A percentile compares a stretch with the other conserved stretches of the same genome.
These are phyloP conservation scores for Xylaria sp. DNA, from an alignment of 495 filamentous ascomycete species.

Conservation along the genomic window DNA sequence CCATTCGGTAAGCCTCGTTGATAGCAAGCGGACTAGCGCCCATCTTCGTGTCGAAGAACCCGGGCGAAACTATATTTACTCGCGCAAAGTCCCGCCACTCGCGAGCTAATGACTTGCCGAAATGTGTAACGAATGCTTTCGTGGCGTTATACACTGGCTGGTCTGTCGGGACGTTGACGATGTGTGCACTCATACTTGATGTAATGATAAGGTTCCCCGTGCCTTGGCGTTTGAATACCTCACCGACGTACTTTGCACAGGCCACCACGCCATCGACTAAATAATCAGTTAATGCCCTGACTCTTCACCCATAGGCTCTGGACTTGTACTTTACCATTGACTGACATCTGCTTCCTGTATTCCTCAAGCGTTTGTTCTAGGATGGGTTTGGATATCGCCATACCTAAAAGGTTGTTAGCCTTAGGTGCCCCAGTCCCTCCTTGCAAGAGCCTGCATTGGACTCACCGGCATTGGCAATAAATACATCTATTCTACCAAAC, in stretches of 20 bases:
- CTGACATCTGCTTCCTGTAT: constrained; percentile 53
- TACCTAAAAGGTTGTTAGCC: constrained; percentile 41
- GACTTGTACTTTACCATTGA: constrained; percentile 37
- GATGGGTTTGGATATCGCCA: constrained; percentile 59
- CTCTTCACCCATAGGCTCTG: constrained; percentile 30
- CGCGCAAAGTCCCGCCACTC: constrained; percentile 76
- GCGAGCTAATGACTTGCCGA: constrained; percentile 63
- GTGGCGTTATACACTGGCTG: constrained; percentile 69
- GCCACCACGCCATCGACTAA: constrained; percentile 62
- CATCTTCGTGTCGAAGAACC: constrained; percentile 39
- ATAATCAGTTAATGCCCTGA: constrained; percentile 38
- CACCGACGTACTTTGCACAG: constrained; percentile 57
- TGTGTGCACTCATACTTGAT: constrained; percentile 66
- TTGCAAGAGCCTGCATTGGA: neutral
- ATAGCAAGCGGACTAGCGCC: constrained; percentile 39
- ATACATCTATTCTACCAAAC: constrained; percentile 52
- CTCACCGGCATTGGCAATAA: constrained; percentile 47
- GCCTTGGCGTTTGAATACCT: constrained; percentile 54
- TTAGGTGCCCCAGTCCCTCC: neutral
- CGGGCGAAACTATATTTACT: constrained; percentile 61
- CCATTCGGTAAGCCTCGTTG: constrained; percentile 46
- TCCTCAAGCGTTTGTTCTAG: constrained; percentile 56
- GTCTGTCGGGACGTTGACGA: constrained; percentile 69
- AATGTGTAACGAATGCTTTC: constrained; percentile 61
- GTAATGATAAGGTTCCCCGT: constrained; percentile 52